These are phyloP conservation scores for Lichtheimia corymbifera DNA, from an alignment of 371 early-diverging fungal species.

Conservation along the genomic window DNA sequence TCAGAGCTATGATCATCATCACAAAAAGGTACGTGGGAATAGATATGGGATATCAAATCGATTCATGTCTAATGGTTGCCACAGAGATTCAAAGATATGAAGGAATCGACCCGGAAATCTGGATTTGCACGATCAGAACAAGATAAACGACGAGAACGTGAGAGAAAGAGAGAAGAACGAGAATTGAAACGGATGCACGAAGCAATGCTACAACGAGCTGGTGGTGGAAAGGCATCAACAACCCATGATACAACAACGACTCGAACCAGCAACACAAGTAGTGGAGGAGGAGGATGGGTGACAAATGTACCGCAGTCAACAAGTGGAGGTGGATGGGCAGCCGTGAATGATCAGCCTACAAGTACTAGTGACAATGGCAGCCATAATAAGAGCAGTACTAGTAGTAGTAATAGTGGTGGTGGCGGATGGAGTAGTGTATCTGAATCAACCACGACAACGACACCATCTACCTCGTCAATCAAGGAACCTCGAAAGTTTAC, in stretches of 20 bases:
- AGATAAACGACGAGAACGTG: conserved; percentile 63
- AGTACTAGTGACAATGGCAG: not conserved
- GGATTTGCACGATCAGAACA: conserved; percentile 32
- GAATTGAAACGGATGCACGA: conserved; percentile 70
- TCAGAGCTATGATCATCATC: conserved; percentile 80
- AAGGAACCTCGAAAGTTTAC: conserved; percentile 17
- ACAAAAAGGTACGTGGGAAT: conserved; percentile 54
- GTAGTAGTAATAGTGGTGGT: not conserved
- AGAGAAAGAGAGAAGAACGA: conserved; percentile 66
- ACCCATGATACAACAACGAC: conserved; percentile 6
- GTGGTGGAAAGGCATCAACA: conserved; percentile 9
- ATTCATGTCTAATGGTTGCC: not conserved
- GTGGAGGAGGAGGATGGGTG: conserved; percentile 14
- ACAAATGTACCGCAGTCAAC: too few species aligned
- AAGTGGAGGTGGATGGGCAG: not conserved
- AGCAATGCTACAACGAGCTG: conserved; percentile 57
- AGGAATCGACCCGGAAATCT: conserved; percentile 53
- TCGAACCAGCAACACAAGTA: not conserved
- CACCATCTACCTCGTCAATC: not conserved
- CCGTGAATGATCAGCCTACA: conserved; percentile 1
- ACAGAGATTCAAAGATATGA: conserved; percentile 81
- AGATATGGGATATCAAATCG: not conserved
- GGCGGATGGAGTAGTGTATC: not conserved
- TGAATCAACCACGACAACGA: not conserved
- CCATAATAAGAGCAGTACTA: not conserved